Evolutionary conservation across 768 basidiomycete species (phyloP), one percentile per base, ranked within the genome.

Genomic region (Boletus edulis): DNA sequence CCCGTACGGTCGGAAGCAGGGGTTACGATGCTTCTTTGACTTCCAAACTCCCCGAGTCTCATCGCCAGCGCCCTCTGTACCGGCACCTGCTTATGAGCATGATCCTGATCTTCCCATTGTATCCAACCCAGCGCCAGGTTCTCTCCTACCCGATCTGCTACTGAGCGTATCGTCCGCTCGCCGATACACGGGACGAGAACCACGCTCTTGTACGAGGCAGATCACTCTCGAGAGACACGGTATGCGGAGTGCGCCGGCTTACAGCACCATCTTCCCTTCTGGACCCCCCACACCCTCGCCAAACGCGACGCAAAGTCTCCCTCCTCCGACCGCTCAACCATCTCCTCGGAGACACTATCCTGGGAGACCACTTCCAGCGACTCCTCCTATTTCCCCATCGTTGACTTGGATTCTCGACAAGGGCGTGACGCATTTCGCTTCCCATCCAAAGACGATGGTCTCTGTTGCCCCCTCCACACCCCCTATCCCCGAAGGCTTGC

Each of bases 401-500:
- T 49, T 71, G 55, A 71, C 67, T 6, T 72, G 69, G 69, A 60
- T 72, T 52, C 70, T 71, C 35, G 71, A 72, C 51, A 68, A 68
- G 56, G 64, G 65, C 2, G 24, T 45, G 43, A 50, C 22, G 5
- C 65, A 44, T 0, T 52, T 60, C 10, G 20, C 22, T 6, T 52
- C 56, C 9, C 61, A 58, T 47, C 56, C 60, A 20, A 67, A 67
- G 52, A 40, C 54, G 20, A 47, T 52, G 0, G 56, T 67, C 2
- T 66, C 66, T 13, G 46, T 44, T 24, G 13, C 62, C 3, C 66
- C 66, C 0, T 56, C 58, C 3, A 70, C 67, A 69, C 58, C 77
- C 71, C 65, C 62, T 73, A 60, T 80, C 73, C 51, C 71, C 74
- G 54, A 84, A 59, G 84, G 81, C 3, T 64, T 83, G 20, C 68